Conservation (phyloP, 2,329 filamentous ascomycete genomes). For the Lachnellula occidentalis region DNA sequence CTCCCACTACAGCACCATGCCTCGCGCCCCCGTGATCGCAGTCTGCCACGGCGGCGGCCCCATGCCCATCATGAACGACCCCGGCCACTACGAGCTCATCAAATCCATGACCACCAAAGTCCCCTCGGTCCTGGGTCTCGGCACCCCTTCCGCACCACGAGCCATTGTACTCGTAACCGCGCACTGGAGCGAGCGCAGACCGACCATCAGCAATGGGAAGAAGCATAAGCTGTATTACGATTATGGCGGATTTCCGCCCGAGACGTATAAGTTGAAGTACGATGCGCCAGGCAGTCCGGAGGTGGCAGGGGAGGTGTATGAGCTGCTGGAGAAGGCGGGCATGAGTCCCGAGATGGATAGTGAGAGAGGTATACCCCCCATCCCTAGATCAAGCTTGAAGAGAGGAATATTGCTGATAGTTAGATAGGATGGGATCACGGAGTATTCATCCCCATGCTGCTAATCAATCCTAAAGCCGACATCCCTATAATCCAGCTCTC, state of each 20-base stretch:
- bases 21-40: slow-evolving; percentile 17
- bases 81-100: slow-evolving; percentile 44
- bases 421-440: slow-evolving; percentile 51
- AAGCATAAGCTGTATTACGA: slow-evolving; percentile 50
- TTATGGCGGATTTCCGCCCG: slow-evolving; percentile 53
- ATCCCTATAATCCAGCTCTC: slow-evolving; percentile 70
- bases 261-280: slow-evolving; percentile 51
- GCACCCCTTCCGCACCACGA: slow-evolving; percentile 50
- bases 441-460: slow-evolving; percentile 46
- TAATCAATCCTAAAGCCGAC: slow-evolving; percentile 22
- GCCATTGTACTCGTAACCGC: slow-evolving; percentile 73
- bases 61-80: slow-evolving; percentile 53
- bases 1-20: slow-evolving; percentile 2
- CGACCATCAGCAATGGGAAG: slow-evolving; percentile 45
- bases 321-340: slow-evolving; percentile 42
- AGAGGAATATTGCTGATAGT: not conserved
- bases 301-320: slow-evolving; percentile 44
- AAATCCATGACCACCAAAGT: slow-evolving; percentile 47
- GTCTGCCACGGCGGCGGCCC: slow-evolving; percentile 38
- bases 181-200: slow-evolving; percentile 61
- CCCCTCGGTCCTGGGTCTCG: slow-evolving; percentile 50
- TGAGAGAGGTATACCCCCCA: slow-evolving; percentile 16
- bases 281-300: slow-evolving; percentile 50
- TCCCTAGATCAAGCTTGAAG: not conserved
- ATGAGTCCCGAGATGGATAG: slow-evolving; percentile 21